Percentiles rank a stretch among this genome's conserved stretches.
These are phyloP conservation scores for Aspergillus hancockii DNA, from an alignment of 495 filamentous ascomycete species.

Conservation along the genomic window DNA sequence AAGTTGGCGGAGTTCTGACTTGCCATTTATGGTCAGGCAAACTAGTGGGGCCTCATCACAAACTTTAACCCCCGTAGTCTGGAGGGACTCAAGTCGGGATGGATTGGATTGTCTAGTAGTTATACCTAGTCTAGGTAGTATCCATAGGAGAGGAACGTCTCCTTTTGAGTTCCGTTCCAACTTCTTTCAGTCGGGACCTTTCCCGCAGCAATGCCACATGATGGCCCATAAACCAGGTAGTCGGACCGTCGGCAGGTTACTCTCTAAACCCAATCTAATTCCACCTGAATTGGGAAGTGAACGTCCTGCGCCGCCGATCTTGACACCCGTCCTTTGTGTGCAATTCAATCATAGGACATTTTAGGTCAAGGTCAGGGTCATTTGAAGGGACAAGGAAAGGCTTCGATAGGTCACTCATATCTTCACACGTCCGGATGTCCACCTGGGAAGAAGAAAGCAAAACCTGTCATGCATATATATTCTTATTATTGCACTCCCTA, in stretches of 20 bases:
- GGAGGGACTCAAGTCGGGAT: neutral
- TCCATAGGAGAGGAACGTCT: neutral
- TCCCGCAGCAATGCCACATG: conserved; percentile 2
- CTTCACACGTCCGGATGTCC: too few species aligned
- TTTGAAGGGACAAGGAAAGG: too few species aligned
- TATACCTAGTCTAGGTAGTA: too few species aligned
- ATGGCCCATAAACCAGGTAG: neutral
- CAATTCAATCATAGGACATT: neutral
- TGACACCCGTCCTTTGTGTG: neutral
- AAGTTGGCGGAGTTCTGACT: conserved; percentile 3
- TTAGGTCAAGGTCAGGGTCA: neutral
- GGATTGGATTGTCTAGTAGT: neutral
- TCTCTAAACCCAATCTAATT: neutral
- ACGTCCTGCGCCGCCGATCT: neutral
- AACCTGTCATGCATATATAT: neutral
- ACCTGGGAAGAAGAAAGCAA: neutral
- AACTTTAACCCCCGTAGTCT: neutral
- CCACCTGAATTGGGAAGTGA: neutral
- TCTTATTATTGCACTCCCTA: neutral
- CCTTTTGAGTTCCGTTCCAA: neutral
- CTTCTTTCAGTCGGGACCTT: neutral
- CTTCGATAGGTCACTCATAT: too few species aligned
- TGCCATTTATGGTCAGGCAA: conserved; percentile 2
- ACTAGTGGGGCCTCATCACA: conserved; percentile 9
- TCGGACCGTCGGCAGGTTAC: neutral